Conservation (phyloP, 495 filamentous ascomycete species). For the Xylaria castorea region DNA sequence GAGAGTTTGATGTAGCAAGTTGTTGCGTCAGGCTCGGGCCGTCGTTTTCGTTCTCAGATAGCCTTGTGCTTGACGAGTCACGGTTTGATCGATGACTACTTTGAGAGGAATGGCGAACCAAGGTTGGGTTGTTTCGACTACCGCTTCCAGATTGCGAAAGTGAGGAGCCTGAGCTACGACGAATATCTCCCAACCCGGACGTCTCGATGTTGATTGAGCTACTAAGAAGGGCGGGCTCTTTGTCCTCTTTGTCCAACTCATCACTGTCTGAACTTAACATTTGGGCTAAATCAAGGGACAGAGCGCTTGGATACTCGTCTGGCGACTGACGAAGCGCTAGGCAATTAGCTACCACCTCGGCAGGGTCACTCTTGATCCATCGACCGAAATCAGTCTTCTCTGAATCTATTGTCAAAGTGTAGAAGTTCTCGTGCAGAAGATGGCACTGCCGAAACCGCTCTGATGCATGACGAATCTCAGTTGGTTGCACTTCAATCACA, state of each 20-base stretch:
- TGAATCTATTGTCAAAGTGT: constrained; percentile 70
- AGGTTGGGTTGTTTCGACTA: constrained; percentile 34
- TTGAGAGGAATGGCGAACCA: constrained; percentile 46
- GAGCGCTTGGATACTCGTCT: constrained; percentile 27
- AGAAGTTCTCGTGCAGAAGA: constrained; percentile 77
- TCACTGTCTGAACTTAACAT: constrained; percentile 21
- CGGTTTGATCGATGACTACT: constrained; percentile 48
- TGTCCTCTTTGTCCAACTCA: constrained; percentile 33
- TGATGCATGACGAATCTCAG: constrained; percentile 70
- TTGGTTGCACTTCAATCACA: constrained; percentile 73
- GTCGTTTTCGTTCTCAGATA: constrained; percentile 51
- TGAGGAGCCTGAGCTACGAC: constrained; percentile 57
- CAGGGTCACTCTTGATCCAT: constrained; percentile 74
- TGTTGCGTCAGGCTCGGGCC: constrained; percentile 63
- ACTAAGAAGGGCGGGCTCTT: constrained; percentile 43
- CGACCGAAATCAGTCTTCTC: constrained; percentile 72
- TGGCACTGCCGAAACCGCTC: constrained; percentile 72
- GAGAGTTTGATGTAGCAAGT: constrained; percentile 50
- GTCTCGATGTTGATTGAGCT: constrained; percentile 33
- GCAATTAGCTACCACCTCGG: constrained; percentile 74
- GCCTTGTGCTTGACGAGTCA: constrained; percentile 50
- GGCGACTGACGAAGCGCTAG: constrained; percentile 56
- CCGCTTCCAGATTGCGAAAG: constrained; percentile 46
- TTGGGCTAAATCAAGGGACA: constrained; percentile 14
- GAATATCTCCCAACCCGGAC: constrained; percentile 37